Evolutionary conservation across 371 early-diverging fungal species (phyloP).

Genomic region (Rhizopus stolonifer): DNA sequence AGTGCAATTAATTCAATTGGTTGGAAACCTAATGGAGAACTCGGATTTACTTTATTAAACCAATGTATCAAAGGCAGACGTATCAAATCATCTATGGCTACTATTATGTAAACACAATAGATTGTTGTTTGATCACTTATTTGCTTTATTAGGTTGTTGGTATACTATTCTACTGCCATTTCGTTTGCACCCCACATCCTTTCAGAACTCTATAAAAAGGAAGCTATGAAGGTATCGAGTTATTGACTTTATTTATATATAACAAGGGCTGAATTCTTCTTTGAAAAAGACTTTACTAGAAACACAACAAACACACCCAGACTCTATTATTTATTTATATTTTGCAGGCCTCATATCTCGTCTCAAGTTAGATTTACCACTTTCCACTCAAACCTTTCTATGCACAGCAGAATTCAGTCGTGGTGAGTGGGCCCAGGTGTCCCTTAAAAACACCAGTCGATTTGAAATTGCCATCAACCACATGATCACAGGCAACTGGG

Average conservation of each 20-base stretch:
- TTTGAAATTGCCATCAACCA: constrained; percentile 62
- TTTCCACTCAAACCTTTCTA: constrained; percentile 54
- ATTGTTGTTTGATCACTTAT: not conserved
- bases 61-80: constrained; percentile 53
- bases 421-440: constrained; percentile 47
- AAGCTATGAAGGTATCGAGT: constrained; percentile 34
- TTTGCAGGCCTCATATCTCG: constrained; percentile 57
- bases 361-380: constrained; percentile 41
- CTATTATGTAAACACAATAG: constrained; percentile 47
- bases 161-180: constrained; percentile 38
- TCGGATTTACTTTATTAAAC: constrained; percentile 57
- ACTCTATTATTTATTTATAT: constrained; percentile 57
- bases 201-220: constrained; percentile 32
- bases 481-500: constrained; percentile 56
- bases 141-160: constrained; percentile 26
- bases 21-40: constrained; percentile 57
- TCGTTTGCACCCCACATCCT: constrained; percentile 47
- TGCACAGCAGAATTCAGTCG: constrained; percentile 43
- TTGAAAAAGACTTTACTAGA: constrained; percentile 46
- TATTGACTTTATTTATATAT: not conserved
- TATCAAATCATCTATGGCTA: constrained; percentile 57
- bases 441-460: constrained; percentile 49
- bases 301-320: constrained; percentile 52
- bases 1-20: constrained; percentile 56
- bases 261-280: constrained; percentile 1